These are phyloP conservation scores for Skeletonema menzelii DNA, from an alignment of 108 stramenopile species.

Conservation along the genomic window DNA sequence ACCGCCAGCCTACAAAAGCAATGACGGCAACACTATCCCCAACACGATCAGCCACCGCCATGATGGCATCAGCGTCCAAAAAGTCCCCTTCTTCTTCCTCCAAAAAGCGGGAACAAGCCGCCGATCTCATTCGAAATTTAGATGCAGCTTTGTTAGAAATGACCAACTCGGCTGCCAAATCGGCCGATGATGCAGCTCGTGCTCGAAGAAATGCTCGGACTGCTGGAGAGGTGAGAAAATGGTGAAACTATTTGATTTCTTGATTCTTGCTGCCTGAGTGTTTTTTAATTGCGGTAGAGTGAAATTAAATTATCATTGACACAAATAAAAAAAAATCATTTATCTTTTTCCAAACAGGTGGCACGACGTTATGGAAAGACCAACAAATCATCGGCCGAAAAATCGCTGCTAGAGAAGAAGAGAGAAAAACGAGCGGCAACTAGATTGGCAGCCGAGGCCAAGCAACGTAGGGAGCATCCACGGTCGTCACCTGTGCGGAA, in stretches of 20 bases:
- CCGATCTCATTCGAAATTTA: slow-evolving; percentile 67
- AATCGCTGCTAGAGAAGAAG: slow-evolving; percentile 26
- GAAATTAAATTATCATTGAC: no score
- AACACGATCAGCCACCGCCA: not conserved
- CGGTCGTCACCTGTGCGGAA: not conserved
- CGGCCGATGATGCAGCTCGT: slow-evolving; percentile 66
- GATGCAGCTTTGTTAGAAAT: slow-evolving; percentile 65
- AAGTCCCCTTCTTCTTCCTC: not conserved
- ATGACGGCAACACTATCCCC: not conserved
- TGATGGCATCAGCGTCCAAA: not conserved
- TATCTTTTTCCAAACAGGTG: slow-evolving; percentile 25
- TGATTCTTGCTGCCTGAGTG: no score
- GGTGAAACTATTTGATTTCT: no score
- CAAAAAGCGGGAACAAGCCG: slow-evolving; percentile 29
- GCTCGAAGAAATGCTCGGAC: slow-evolving; percentile 70
- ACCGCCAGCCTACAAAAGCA: not conserved
- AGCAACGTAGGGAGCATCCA: slow-evolving; percentile 31
- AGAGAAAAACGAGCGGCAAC: slow-evolving; percentile 24
- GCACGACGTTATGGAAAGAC: slow-evolving; percentile 55
- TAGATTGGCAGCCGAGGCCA: slow-evolving; percentile 35
- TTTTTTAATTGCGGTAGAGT: no score
- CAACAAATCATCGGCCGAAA: not conserved
- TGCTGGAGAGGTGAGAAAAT: slow-evolving; percentile 48
- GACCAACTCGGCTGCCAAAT: slow-evolving; percentile 45
- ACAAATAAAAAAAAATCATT: no score